A percentile compares a stretch with the other conserved stretches of the same genome.
These are phyloP conservation scores for Chalaropsis thielavioides DNA, from an alignment of 2,329 filamentous ascomycete genomes.

Conservation along the genomic window DNA sequence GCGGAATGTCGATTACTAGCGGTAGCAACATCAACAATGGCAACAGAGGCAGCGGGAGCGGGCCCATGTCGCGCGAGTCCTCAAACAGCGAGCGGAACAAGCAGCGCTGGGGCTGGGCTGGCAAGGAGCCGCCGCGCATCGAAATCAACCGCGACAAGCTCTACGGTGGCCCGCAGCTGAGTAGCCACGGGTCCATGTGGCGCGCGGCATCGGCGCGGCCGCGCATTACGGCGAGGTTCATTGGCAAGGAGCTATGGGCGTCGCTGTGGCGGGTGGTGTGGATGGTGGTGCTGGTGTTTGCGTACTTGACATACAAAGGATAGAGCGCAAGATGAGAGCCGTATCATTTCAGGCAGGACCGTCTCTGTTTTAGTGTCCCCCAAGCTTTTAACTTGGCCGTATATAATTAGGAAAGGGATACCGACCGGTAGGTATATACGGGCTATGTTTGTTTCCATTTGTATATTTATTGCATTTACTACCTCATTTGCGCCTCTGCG, in stretches of 20 bases:
- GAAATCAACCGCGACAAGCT: slow-evolving; percentile 35
- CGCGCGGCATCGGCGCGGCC: slow-evolving; percentile 24
- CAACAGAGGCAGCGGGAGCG: not conserved
- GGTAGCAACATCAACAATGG: slow-evolving; percentile 20
- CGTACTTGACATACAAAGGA: slow-evolving; percentile 50
- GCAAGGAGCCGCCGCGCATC: slow-evolving; percentile 35
- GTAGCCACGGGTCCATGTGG: slow-evolving; percentile 15
- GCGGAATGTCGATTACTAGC: slow-evolving; percentile 2
- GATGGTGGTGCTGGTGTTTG: slow-evolving; percentile 51
- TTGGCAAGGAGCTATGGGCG: slow-evolving; percentile 45
- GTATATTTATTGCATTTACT: slow-evolving; percentile 4
- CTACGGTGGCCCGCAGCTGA: slow-evolving; percentile 23
- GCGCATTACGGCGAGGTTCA: slow-evolving; percentile 29
- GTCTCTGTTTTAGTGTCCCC: too few relatives aligned
- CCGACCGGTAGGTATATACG: not conserved
- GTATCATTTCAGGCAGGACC: not conserved
- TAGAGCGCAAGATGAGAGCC: slow-evolving; percentile 23
- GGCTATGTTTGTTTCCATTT: not conserved
- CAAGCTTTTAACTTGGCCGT: not conserved
- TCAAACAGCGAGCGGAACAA: slow-evolving; percentile 19
- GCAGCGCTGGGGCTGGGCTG: slow-evolving; percentile 30
- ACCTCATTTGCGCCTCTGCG: slow-evolving; percentile 20
- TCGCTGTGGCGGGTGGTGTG: slow-evolving; percentile 48
- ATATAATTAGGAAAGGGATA: not conserved
- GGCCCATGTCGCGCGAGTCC: not conserved